Evolutionary conservation across 1,284 basidiomycete genomes (phyloP), one percentile per base, ranked within the genome.

Genomic region (Vanrija humicola): DNA sequence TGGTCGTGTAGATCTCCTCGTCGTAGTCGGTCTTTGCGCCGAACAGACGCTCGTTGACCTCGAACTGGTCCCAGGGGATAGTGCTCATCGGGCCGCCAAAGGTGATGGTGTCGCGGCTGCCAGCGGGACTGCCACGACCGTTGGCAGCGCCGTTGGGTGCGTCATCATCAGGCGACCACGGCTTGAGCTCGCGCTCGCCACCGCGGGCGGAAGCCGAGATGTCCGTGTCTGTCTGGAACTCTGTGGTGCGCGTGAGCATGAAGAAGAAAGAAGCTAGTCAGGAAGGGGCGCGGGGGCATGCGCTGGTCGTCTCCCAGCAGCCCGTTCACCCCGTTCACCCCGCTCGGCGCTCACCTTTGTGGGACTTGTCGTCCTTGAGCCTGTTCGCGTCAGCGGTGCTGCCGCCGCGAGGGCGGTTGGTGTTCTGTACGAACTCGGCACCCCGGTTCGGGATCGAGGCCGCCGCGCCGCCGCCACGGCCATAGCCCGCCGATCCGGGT

Each of bases 1-100:
- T 92, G 43, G 95, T 98, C 19, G 96, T 99, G 77, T 99, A 99
- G 43, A 87, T 72, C 57, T 94, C 89, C 78, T 99, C 95, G 68
- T 97, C 87, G 74, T 92, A 99, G 68, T 86, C 84, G 9, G 92
- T 90, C 69, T 83, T 92, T 61, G 94, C 85, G 18, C 96, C 96
- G 71, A 97, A 98, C 59, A 91, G 81, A 64, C 88, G 83, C 76
- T 97, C 93, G 76, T 98, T 99, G 53, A 82, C 89, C 42, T 87
- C 87, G 68, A 99, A 99, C 78, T 98, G 95, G 75, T 99, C 94
- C 95, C 96, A 99, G 0, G 80, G 61, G 2, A 47, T 54, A 18
- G 62, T 61, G 46, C 78, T 44, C 10, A 54, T 39, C 3, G 55
- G 55, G n/a, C 50, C 56, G 28, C 72, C 72, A 56, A 76, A 76